phyloP scores from a whole-genome alignment of 148 eudicot genomes.

The Vaccinium vitisidaea region DNA sequence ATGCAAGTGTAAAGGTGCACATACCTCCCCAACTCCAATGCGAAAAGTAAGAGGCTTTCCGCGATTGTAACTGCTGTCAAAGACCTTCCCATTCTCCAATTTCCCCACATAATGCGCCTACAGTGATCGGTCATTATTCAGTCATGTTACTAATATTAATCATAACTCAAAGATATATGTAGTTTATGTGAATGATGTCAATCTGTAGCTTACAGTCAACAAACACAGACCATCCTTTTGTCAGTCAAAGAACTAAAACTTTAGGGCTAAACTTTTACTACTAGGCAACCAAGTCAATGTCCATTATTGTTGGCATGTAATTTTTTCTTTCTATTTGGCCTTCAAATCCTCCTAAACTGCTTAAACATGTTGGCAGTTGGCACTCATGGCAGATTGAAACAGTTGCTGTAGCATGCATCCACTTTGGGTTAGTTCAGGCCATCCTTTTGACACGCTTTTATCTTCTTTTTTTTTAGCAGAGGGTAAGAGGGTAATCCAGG shows the following conservation, averaged over 20 bases:
- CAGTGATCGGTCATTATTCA: not conserved
- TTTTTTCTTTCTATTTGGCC: not conserved
- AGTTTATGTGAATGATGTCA: not conserved
- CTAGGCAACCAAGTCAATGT: not conserved
- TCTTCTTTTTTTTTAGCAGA: no score
- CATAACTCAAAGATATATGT: not conserved
- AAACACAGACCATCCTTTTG: not conserved
- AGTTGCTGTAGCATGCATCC: not conserved
- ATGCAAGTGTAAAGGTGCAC: not conserved
- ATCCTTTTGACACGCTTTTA: not conserved
- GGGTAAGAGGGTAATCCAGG: no score
- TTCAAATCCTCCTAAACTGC: not conserved
- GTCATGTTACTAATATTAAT: not conserved
- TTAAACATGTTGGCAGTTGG: not conserved
- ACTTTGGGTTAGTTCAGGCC: not conserved
- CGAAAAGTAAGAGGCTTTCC: conserved; percentile 93
- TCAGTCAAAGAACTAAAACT: not conserved
- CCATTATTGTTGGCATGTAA: not conserved
- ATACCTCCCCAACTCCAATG: conserved; percentile 89
- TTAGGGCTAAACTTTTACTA: not conserved
- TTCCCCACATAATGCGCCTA: conserved; percentile 93
- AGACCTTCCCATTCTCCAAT: conserved; percentile 73
- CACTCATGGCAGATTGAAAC: not conserved
- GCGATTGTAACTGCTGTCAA: conserved; percentile 85
- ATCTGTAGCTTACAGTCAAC: not conserved